These are phyloP conservation scores for Tolypocladium album DNA, from an alignment of 2,329 filamentous ascomycete genomes.

Conservation along the genomic window DNA sequence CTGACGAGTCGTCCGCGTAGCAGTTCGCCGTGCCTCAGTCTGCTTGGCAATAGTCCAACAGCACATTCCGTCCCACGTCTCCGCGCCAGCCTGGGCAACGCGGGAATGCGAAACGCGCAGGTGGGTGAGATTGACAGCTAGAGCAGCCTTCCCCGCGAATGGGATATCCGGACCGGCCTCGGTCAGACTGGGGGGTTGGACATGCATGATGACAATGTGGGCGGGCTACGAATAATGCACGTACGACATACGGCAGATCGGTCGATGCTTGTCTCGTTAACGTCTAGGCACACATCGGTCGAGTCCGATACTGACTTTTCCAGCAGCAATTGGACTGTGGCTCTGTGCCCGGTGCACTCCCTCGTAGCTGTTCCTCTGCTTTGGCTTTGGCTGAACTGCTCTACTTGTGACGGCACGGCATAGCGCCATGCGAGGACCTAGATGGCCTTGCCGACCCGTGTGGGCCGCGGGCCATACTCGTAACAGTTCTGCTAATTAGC, in stretches of 20 bases:
- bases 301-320: too few species aligned
- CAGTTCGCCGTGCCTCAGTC: background rate
- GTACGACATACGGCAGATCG: background rate
- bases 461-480: background rate
- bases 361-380: background rate
- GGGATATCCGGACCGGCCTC: background rate
- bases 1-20: background rate
- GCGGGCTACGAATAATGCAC: background rate
- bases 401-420: background rate
- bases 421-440: background rate
- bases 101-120: background rate
- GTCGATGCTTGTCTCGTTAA: background rate
- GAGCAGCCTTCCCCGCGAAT: background rate
- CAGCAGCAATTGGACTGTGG: background rate
- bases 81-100: background rate
- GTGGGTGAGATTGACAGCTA: background rate
- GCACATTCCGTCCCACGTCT: background rate
- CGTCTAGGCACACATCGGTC: background rate
- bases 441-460: background rate
- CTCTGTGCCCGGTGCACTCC: background rate
- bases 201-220: too few species aligned
- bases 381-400: background rate
- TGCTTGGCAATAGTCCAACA: too few species aligned
- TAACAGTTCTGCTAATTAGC: background rate
- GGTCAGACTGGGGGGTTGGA: background rate